Base-by-base conservation (phyloP, 2,329 filamentous ascomycete species). In the Pestalotiopsis sp. region DNA sequence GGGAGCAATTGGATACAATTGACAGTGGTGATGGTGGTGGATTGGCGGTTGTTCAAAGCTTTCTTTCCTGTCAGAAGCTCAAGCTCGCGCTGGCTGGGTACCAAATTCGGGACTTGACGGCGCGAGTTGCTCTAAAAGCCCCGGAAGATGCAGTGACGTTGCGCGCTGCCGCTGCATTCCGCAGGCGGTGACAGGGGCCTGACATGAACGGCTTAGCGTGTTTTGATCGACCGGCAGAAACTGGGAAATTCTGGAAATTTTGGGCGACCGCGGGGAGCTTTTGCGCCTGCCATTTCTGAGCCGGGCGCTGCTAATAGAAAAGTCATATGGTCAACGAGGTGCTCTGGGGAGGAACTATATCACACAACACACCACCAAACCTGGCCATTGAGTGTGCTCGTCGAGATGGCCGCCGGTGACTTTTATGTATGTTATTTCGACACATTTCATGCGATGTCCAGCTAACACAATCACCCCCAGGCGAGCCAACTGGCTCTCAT, bases 401-500 rank as follows among this genome's bases (percentile, higher is more conserved):
- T 60, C 61, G 41, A 38, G 17, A 73, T 66, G 70, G 67, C 58
- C 52, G 67, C 14, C 39, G 65, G 61, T 39, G 66, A 70, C 27
- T 66, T 68, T 52, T 23, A 70, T 63, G 68, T 70, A 61, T 58
- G 61, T 41, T 9, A 27, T 41, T 9, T 14, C 52, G 13, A 4
- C 13, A 27, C 49, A 14, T 17, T 49, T 6, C n/a, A 23, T 31
- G 41, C 4, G 12, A 23, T 13, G 27, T 5, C 3, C 9, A 27
- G 6, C 58, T 25, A 14, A 61, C 52, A 65, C 31, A 67, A 52
- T 36, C 2, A 38, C 36, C 20, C 59, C 9, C 67, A 78, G 77
- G 75, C 75, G 39, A 74, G 68, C 70, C 77, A 70, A 69, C 74
- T 75, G 74, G 72, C 82, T 74, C 83, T 89, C 71, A 82, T 88